A percentile compares a stretch with the other conserved stretches of the same genome.
phyloP scores from a whole-genome alignment of 306 rosid genomes.

The Rosa lucieae region DNA sequence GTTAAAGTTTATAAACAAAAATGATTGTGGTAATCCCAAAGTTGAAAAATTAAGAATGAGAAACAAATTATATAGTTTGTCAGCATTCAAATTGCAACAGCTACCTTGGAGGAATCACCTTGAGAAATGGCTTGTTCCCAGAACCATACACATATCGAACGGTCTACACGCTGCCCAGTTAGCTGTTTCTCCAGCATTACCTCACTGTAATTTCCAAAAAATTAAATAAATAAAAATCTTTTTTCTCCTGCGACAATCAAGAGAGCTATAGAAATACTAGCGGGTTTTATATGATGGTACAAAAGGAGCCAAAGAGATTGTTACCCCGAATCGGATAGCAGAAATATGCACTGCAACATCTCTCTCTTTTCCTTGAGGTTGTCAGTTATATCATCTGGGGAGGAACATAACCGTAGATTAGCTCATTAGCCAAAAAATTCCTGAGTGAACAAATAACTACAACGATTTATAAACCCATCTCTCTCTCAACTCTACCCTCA shows the following conservation, averaged over 20 bases:
- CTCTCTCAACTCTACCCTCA: background rate
- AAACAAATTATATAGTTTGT: background rate
- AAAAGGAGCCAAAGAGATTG: background rate
- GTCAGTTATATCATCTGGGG: background rate
- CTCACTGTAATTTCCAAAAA: slow-evolving; percentile 55
- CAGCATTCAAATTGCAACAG: background rate
- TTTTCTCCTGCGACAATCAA: slow-evolving; percentile 10
- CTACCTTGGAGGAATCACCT: slow-evolving; percentile 81
- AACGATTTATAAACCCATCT: background rate
- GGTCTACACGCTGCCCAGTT: slow-evolving; percentile 92
- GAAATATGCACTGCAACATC: slow-evolving; percentile 97
- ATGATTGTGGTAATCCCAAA: background rate
- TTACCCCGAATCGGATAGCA: slow-evolving; percentile 96
- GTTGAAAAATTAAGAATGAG: background rate
- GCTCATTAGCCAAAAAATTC: background rate
- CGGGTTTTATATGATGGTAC: background rate
- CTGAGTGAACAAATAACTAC: background rate
- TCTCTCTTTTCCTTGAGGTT: background rate
- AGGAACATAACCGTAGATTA: background rate
- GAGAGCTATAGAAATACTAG: background rate
- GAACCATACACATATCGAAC: slow-evolving; percentile 89
- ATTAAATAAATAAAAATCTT: background rate
- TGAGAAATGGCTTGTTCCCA: slow-evolving; percentile 84
- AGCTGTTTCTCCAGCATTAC: slow-evolving; percentile 97
- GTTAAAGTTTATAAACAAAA: background rate